Conservation (phyloP, 805 yeast genomes). For the Geotrichum ghanense region DNA sequence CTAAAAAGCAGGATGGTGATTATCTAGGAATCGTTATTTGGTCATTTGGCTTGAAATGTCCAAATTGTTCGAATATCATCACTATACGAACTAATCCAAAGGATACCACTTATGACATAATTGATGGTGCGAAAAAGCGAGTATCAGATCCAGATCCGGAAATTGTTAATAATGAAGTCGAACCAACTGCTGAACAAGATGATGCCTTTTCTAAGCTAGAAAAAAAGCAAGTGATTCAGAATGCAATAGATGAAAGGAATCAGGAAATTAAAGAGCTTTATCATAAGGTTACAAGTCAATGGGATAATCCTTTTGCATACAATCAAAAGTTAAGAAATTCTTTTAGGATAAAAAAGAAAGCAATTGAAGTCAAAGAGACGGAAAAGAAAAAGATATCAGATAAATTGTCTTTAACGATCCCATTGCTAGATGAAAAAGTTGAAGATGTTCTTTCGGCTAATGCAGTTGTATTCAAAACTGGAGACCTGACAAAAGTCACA, state of each 20-base stretch:
- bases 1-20: slow-evolving; percentile 19
- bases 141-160: slow-evolving; percentile 5
- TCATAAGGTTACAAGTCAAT: background rate
- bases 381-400: background rate
- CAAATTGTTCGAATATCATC: slow-evolving; percentile 16
- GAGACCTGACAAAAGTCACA: too few species aligned
- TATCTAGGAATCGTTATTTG: slow-evolving; percentile 23
- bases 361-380: background rate
- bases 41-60: slow-evolving; percentile 21
- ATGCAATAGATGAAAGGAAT: background rate
- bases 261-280: background rate
- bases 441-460: too few species aligned
- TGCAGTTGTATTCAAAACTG: too few species aligned
- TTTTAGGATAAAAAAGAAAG: background rate
- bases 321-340: background rate
- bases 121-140: slow-evolving; percentile 15
- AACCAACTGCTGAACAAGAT: background rate
- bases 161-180: slow-evolving; percentile 21
- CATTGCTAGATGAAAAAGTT: background rate
- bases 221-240: background rate
- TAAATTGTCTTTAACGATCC: background rate
- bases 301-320: background rate
- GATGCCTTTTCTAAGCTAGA: background rate
- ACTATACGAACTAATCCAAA: slow-evolving; percentile 25
- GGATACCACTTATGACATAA: slow-evolving; percentile 18